A percentile compares a stretch with the other conserved stretches of the same genome.
These are phyloP conservation scores for Fusarium sp. DNA, from an alignment of 2,329 filamentous ascomycete genomes.

Conservation along the genomic window DNA sequence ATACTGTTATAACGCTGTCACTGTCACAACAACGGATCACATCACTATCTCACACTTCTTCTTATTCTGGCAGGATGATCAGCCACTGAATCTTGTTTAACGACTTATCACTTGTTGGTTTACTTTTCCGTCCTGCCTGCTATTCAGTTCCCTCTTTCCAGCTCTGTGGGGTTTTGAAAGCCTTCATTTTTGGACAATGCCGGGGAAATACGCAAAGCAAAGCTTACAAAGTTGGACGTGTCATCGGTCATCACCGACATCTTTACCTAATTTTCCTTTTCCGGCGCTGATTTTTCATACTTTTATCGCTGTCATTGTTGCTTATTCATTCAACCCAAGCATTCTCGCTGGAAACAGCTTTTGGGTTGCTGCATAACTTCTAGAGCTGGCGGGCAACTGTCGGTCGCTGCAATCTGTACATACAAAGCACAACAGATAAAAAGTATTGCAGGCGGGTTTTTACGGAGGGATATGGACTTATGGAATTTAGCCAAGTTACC, in stretches of 20 bases:
- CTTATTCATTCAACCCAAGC: conserved; percentile 6
- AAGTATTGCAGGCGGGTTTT: conserved; percentile 33
- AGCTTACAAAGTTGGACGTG: conserved; percentile 38
- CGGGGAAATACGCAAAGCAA: conserved; percentile 12
- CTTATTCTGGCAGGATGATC: conserved; percentile 21
- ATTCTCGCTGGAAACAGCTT: conserved; percentile 18
- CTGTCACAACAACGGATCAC: conserved; percentile 20
- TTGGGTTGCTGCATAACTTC: conserved; percentile 36
- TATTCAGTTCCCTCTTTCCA: conserved; percentile 2
- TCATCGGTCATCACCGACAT: conserved; percentile 43
- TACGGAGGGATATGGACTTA: conserved; percentile 20
- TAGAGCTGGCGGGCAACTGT: conserved; percentile 42
- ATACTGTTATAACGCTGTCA: neutral
- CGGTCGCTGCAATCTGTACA: conserved; percentile 41
- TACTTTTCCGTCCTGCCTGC: conserved; percentile 31
- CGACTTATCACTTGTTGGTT: conserved; percentile 39
- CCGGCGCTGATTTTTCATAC: conserved; percentile 32
- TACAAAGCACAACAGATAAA: conserved; percentile 30
- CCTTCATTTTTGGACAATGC: conserved; percentile 10
- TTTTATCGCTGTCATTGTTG: conserved; percentile 5
- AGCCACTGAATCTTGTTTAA: conserved; percentile 31
- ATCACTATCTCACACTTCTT: conserved; percentile 20
- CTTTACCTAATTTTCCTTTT: conserved; percentile 39
- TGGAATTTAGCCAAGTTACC: conserved; percentile 23
- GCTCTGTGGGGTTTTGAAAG: neutral